phyloP scores from a whole-genome alignment of 2,329 filamentous ascomycete species.

The Tolypocladium inflatum region DNA sequence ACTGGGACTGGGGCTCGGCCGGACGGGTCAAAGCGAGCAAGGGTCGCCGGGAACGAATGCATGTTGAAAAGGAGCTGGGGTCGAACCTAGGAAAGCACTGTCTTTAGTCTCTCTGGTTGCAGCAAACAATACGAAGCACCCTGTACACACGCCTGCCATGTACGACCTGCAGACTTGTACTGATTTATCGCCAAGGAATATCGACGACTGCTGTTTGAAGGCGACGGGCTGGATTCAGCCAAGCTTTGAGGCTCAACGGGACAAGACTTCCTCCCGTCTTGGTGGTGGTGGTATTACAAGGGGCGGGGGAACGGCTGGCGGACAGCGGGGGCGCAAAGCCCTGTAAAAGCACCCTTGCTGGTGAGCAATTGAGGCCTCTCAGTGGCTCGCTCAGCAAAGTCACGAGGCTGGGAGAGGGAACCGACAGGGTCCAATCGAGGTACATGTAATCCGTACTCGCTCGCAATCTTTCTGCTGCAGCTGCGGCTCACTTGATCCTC shows the following conservation, averaged over 20 bases:
- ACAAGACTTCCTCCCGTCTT: not conserved
- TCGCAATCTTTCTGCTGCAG: not conserved
- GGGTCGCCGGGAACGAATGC: not conserved
- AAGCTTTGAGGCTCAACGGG: not conserved
- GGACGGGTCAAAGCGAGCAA: not conserved
- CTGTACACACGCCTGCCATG: not conserved
- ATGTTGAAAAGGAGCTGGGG: not conserved
- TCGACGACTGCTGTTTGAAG: not conserved
- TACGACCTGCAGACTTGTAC: too few relatives aligned
- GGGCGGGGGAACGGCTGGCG: not conserved
- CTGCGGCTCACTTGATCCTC: not conserved
- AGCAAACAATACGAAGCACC: conserved; percentile 1
- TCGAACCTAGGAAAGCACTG: not conserved
- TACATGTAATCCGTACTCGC: not conserved
- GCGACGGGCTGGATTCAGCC: not conserved
- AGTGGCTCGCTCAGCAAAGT: not conserved
- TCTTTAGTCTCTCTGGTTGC: conserved; percentile 1
- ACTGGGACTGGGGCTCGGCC: not conserved
- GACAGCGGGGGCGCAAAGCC: not conserved
- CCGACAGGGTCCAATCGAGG: not conserved
- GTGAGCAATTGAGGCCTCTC: not conserved
- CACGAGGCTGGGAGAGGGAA: not conserved
- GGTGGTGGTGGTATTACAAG: not conserved
- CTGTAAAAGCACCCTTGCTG: not conserved
- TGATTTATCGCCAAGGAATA: not conserved